Conservation (phyloP, 2,329 filamentous ascomycete genomes). For the Nannizziopsis arthrosporioides region DNA sequence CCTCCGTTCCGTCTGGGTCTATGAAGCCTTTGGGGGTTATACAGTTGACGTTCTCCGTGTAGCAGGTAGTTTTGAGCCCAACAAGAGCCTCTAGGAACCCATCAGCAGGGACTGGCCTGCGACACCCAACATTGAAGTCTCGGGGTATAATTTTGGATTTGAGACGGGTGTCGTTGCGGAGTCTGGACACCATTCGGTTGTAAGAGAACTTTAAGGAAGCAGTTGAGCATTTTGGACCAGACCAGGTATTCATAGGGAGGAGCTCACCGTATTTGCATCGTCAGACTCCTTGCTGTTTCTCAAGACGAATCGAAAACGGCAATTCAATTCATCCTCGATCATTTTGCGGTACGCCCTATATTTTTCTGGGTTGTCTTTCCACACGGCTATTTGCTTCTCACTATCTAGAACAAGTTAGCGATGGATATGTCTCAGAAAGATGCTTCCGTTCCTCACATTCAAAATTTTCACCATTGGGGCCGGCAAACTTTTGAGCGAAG, state of each 20-base stretch:
- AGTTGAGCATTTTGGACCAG: neutral
- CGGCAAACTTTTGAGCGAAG: slow-evolving; percentile 31
- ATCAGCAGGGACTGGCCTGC: slow-evolving; percentile 30
- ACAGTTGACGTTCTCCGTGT: slow-evolving; percentile 13
- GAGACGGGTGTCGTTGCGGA: slow-evolving; percentile 11
- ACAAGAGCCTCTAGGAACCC: slow-evolving; percentile 25
- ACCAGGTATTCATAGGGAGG: neutral
- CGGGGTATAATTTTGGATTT: slow-evolving; percentile 16
- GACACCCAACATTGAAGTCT: slow-evolving; percentile 28
- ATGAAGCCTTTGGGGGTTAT: slow-evolving; percentile 18
- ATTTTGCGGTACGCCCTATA: slow-evolving; percentile 51
- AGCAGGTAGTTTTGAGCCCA: slow-evolving; percentile 18
- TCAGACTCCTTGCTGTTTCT: slow-evolving; percentile 16
- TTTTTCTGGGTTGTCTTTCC: slow-evolving; percentile 45
- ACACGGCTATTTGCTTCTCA: slow-evolving; percentile 44
- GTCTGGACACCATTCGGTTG: slow-evolving; percentile 13
- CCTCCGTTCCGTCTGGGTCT: slow-evolving; percentile 40
- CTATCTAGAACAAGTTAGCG: slow-evolving; percentile 42
- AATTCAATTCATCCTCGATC: slow-evolving; percentile 37
- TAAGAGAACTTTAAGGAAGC: slow-evolving; percentile 12
- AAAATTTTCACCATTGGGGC: slow-evolving; percentile 13
- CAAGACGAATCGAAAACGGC: slow-evolving; percentile 14
- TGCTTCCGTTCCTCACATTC: slow-evolving; percentile 5
- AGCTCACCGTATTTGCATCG: slow-evolving; percentile 12
- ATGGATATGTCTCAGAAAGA: neutral